Evolutionary conservation across 2,329 filamentous ascomycete genomes (phyloP).

Genomic region (Aschersonia sp.): DNA sequence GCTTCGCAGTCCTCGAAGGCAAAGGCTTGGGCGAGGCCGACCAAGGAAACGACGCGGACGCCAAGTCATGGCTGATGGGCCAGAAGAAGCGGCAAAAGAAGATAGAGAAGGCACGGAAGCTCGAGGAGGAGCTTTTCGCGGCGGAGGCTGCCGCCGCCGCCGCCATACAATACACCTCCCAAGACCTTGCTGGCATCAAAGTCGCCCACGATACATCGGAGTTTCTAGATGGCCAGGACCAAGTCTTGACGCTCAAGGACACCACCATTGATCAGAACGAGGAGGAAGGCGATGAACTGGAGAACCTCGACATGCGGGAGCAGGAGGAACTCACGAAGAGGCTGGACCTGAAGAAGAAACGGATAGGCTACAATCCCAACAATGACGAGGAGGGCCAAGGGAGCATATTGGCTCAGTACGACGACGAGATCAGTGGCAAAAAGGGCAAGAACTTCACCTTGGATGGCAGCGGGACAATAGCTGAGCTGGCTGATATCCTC

Average conservation of each 20-base stretch:
- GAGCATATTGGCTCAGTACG: slow-evolving; percentile 75
- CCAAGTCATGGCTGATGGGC: slow-evolving; percentile 72
- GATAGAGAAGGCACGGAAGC: slow-evolving; percentile 60
- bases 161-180: slow-evolving; percentile 59
- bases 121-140: slow-evolving; percentile 64
- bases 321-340: slow-evolving; percentile 60
- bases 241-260: slow-evolving; percentile 91
- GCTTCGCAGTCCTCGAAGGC: slow-evolving; percentile 62
- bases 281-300: slow-evolving; percentile 80
- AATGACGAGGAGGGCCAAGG: slow-evolving; percentile 45
- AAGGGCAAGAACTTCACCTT: slow-evolving; percentile 80
- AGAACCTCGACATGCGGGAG: slow-evolving; percentile 59
- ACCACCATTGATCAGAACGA: slow-evolving; percentile 71
- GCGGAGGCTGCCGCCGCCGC: slow-evolving; percentile 53
- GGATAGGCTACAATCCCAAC: slow-evolving; percentile 75
- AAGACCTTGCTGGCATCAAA: slow-evolving; percentile 78
- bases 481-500: slow-evolving; percentile 44
- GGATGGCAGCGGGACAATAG: slow-evolving; percentile 58
- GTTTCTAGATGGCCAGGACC: slow-evolving; percentile 72
- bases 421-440: slow-evolving; percentile 87
- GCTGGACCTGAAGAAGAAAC: slow-evolving; percentile 79
- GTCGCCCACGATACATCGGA: slow-evolving; percentile 76
- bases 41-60: slow-evolving; percentile 52
- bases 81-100: slow-evolving; percentile 92
- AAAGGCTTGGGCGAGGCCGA: slow-evolving; percentile 68